phyloP scores from a whole-genome alignment of 2,329 filamentous ascomycete species.

The Aureobasidium mangrovei region DNA sequence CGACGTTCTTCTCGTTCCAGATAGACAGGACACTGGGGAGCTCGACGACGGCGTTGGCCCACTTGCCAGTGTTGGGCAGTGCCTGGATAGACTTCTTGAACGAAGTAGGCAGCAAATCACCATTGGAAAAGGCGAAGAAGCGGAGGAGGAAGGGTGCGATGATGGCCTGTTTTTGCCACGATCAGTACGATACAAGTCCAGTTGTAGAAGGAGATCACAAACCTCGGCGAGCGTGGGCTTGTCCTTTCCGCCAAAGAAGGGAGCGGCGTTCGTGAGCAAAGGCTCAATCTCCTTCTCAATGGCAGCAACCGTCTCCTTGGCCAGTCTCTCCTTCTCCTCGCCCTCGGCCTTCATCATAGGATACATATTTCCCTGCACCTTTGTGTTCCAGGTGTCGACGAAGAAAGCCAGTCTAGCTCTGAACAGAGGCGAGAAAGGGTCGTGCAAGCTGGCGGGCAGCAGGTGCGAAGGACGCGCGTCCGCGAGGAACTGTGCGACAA shows the following conservation, averaged over 20 bases:
- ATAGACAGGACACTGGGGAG: slow-evolving; percentile 56
- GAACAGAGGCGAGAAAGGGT: slow-evolving; percentile 47
- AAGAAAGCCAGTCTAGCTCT: slow-evolving; percentile 65
- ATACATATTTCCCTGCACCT: slow-evolving; percentile 44
- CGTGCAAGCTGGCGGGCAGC: slow-evolving; percentile 45
- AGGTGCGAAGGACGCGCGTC: slow-evolving; percentile 63
- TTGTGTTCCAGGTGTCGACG: slow-evolving; percentile 58
- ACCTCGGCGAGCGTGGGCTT: slow-evolving; percentile 61
- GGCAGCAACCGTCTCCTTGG: slow-evolving; percentile 44
- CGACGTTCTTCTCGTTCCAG: slow-evolving; percentile 46
- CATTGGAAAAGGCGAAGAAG: slow-evolving; percentile 46
- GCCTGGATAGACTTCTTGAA: slow-evolving; percentile 28
- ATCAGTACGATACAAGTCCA: background rate
- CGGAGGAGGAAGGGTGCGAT: slow-evolving; percentile 60
- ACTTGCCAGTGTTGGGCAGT: slow-evolving; percentile 22
- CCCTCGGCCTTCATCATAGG: slow-evolving; percentile 40
- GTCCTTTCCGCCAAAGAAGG: slow-evolving; percentile 39
- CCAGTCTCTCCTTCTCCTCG: slow-evolving; percentile 42
- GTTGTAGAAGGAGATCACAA: background rate
- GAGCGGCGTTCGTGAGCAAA: slow-evolving; percentile 43
- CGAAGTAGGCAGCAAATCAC: slow-evolving; percentile 44
- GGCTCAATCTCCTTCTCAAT: slow-evolving; percentile 67
- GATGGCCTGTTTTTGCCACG: slow-evolving; percentile 12
- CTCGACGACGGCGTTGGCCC: slow-evolving; percentile 22
- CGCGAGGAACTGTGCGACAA: slow-evolving; percentile 63